A percentile compares a stretch with the other conserved stretches of the same genome.
Evolutionary conservation across 228 moss, liverwort and hornwort species (phyloP).

Genomic region (Sphagnum magellanicum): DNA sequence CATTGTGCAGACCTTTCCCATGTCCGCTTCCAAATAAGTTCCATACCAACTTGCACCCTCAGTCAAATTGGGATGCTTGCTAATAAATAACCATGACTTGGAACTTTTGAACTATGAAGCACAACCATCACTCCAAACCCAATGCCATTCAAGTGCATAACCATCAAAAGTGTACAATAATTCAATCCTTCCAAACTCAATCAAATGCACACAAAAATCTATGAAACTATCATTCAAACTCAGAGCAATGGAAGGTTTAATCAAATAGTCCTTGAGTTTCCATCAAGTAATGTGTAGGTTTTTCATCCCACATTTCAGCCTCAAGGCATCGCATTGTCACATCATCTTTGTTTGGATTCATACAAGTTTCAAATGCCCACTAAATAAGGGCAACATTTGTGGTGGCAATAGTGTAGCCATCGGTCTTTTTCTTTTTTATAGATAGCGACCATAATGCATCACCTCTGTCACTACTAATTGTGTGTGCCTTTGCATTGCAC

Average conservation of each 20-base stretch:
- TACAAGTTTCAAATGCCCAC: background rate
- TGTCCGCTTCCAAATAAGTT: background rate
- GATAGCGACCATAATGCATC: background rate
- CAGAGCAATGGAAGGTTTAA: no score
- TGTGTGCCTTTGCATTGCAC: background rate
- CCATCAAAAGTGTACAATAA: background rate
- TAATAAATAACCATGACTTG: background rate
- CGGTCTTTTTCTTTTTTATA: background rate
- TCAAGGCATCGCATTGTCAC: no score
- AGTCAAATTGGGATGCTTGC: background rate
- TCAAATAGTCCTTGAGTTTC: no score
- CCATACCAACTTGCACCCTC: background rate
- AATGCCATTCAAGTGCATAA: background rate
- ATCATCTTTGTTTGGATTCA: slow-evolving; percentile 1
- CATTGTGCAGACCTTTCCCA: background rate
- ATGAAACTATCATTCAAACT: no score
- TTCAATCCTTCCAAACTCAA: no score
- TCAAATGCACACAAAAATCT: no score
- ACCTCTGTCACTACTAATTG: background rate
- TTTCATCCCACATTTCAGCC: no score
- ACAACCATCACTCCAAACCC: slow-evolving; percentile 4
- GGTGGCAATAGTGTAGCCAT: no score
- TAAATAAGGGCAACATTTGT: background rate
- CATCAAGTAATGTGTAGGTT: background rate
- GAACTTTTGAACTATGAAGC: background rate